Evolutionary conservation across 1,284 basidiomycete genomes (phyloP), one percentile per base, ranked within the genome.

Genomic region (Tilletia setariae): DNA sequence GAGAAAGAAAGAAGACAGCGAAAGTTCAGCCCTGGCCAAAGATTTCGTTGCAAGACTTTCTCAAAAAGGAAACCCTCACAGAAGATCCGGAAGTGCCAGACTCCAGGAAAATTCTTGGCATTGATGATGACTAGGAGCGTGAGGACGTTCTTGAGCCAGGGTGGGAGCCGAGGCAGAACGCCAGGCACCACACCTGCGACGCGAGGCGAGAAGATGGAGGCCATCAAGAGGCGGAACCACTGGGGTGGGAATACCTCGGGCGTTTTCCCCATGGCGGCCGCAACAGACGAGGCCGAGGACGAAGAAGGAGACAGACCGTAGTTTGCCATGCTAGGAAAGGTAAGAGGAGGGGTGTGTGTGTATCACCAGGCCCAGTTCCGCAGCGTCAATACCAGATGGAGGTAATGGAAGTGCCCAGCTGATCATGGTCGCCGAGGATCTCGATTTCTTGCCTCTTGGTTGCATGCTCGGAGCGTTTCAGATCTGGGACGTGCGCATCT

Each of bases 61-160:
- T n/a, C n/a, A n/a, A n/a, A n/a, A n/a, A n/a, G n/a, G n/a, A 23
- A 7, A 19, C 16, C 4, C 46, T 49, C 51, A 28, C 32, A 61
- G 16, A 61, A 61, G 56, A 61, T 32, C 28, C 56, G 56, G 28
- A 35, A 13, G 28, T 61, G 56, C 56, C 56, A 61, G 15, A 61
- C 56, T 2, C 28, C 30, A 2, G 28, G 25, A 1, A 61, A 61
- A 21, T 61, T 61, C 56, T 61, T 61, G 25, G 30, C 56, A 40
- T 61, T 61, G 56, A 61, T 16, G 28, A 61, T 40, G 30, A 61
- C 30, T 28, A 61, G 56, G 6, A 61, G 56, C 28, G 56, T 40
- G 28, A 61, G 28, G 15, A 61, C 2, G 28, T 25, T 32, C 28
- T 30, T 25, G 13, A 40, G 30, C 56, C 56, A 61, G 0, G 30